phyloP scores from a whole-genome alignment of 495 filamentous ascomycete species.

The Neurospora sp. region DNA sequence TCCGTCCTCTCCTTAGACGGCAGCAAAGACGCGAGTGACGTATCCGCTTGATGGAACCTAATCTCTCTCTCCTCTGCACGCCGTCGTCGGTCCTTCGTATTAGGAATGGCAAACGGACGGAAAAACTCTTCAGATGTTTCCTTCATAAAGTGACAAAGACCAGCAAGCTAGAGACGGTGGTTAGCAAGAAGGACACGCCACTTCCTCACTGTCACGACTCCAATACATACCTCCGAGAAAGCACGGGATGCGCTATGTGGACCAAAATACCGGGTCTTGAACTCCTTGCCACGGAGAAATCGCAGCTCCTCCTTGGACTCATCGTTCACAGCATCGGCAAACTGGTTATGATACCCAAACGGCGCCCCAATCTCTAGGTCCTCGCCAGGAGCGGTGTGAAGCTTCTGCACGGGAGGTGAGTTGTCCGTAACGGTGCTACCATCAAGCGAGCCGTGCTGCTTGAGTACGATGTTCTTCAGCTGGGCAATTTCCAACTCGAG shows the following conservation, averaged over 20 bases:
- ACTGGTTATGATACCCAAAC: slow-evolving; percentile 8
- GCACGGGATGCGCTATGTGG: slow-evolving; percentile 37
- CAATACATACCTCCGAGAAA: slow-evolving; percentile 22
- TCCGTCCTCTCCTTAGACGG: slow-evolving; percentile 29
- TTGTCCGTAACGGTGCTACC: slow-evolving; percentile 26
- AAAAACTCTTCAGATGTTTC: slow-evolving; percentile 36
- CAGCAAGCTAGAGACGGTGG: slow-evolving; percentile 23
- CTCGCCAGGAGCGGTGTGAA: slow-evolving; percentile 7
- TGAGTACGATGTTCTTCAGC: slow-evolving; percentile 30
- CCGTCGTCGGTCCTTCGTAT: slow-evolving; percentile 26
- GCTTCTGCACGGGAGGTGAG: slow-evolving; percentile 10
- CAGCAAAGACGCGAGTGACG: slow-evolving; percentile 28
- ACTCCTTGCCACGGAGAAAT: slow-evolving; percentile 30
- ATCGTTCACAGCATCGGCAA: slow-evolving; percentile 9
- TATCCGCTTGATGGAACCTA: slow-evolving; percentile 20
- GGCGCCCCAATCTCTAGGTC: slow-evolving; percentile 6
- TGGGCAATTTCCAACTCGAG: slow-evolving; percentile 41
- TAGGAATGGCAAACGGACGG: slow-evolving; percentile 24
- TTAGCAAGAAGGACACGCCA: slow-evolving; percentile 1
- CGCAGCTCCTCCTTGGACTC: slow-evolving; percentile 19
- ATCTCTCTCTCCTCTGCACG: slow-evolving; percentile 25
- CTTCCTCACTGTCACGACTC: neutral
- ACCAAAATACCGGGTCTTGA: slow-evolving; percentile 39
- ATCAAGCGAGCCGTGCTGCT: slow-evolving; percentile 24
- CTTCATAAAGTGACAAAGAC: slow-evolving; percentile 36